Evolutionary conservation across 345 rosid species (phyloP).

Genomic region (Moricandia moricandioides): DNA sequence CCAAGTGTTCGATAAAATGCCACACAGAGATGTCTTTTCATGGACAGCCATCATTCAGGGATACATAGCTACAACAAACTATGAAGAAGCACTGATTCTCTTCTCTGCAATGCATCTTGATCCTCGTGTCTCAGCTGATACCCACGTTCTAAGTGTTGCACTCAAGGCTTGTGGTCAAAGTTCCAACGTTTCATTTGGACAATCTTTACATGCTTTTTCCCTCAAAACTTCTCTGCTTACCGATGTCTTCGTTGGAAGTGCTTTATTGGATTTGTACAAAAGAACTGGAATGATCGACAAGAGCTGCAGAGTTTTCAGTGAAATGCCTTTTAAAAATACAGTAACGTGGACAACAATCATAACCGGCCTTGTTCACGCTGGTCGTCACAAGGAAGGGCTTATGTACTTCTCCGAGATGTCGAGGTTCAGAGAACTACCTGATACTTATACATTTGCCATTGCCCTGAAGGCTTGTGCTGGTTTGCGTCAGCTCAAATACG

Average conservation of each 20-base stretch:
- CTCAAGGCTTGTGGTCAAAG: conserved; percentile 63
- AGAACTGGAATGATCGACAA: conserved; percentile 48
- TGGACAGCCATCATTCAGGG: conserved; percentile 79
- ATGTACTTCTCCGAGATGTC: conserved; percentile 63
- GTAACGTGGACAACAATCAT: conserved; percentile 81
- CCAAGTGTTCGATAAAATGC: conserved; percentile 47
- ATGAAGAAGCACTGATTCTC: conserved; percentile 55
- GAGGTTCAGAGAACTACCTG: conserved; percentile 49
- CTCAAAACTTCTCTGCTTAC: conserved; percentile 48
- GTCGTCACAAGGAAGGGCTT: conserved; percentile 51
- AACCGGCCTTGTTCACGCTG: conserved; percentile 64
- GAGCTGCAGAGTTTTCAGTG: conserved; percentile 56
- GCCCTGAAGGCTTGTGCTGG: conserved; percentile 77
- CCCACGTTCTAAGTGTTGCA: conserved; percentile 61
- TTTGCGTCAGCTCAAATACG: conserved; percentile 49
- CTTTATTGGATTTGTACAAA: conserved; percentile 64
- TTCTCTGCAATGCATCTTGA: conserved; percentile 59
- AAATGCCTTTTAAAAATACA: conserved; percentile 60
- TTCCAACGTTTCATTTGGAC: conserved; percentile 50
- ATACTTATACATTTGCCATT: conserved; percentile 54
- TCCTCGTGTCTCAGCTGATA: conserved; percentile 53
- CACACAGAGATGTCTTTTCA: conserved; percentile 56
- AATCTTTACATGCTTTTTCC: conserved; percentile 61
- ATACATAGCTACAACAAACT: conserved; percentile 46
- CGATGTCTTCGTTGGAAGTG: conserved; percentile 73